A percentile compares a stretch with the other conserved stretches of the same genome.
Conservation (phyloP, 768 basidiomycete genomes). For the Candolleomyces eurysporus region DNA sequence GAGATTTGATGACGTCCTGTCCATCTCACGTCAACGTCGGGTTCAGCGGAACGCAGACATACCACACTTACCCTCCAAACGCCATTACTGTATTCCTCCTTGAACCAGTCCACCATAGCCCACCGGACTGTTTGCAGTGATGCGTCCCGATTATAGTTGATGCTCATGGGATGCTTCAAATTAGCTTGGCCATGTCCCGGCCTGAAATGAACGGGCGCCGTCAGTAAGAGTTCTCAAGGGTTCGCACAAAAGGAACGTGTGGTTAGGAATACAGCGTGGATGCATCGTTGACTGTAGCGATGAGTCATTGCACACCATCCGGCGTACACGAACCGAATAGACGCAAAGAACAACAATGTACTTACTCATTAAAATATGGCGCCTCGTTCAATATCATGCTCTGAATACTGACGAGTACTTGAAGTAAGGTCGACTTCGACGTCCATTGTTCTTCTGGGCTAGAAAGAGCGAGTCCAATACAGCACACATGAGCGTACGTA, state of each 20-base stretch:
- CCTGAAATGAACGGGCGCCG: constrained; percentile 23
- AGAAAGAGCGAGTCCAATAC: background rate
- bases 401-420: constrained; percentile 57
- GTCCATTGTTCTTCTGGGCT: constrained; percentile 45
- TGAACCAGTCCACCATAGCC: constrained; percentile 55
- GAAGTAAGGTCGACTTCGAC: constrained; percentile 50
- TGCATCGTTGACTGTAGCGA: background rate
- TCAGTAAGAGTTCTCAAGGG: background rate
- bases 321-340: background rate
- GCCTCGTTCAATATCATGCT: constrained; percentile 56
- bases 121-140: constrained; percentile 43
- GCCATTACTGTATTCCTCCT: constrained; percentile 37
- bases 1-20: constrained; percentile 50
- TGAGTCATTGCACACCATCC: background rate
- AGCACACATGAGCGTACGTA: background rate
- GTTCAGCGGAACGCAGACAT: constrained; percentile 1
- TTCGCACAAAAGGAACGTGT: background rate
- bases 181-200: constrained; percentile 48
- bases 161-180: constrained; percentile 30
- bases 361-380: constrained; percentile 59
- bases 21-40: constrained; percentile 5
- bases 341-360: constrained; percentile 6
- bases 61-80: constrained; percentile 43
- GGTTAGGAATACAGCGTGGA: background rate
- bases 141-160: constrained; percentile 46